Evolutionary conservation across 257 asterid genomes (phyloP), one percentile per base, ranked within the genome.

Genomic region (Euphrasia confusa): DNA sequence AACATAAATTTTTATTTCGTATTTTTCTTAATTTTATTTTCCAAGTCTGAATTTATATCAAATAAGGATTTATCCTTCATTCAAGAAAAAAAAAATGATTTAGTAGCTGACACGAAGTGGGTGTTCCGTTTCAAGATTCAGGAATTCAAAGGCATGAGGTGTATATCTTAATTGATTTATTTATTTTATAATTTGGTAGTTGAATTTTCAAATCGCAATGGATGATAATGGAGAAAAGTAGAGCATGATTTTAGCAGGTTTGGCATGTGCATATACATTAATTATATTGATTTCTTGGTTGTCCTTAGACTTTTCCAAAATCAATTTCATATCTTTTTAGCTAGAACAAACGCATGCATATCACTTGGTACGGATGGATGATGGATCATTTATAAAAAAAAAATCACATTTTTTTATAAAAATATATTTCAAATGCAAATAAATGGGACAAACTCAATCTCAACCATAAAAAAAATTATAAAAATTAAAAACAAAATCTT

Each of bases 141-240:
- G 12, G 58, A 42, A 17, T 47, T 69, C 59, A 57, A 65, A 54
- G 57, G 8, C 11, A 42, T 64, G 78, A 68, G 67, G 64, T 73
- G 69, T 70, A 53, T 33, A 13, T 65, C 37, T 63, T 50, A 48
- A 54, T 64, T 64, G 58, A 32, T 48, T 21, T 56, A 33, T 10
- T 18, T 15, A n/a, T 53, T 40, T 32, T 30, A 9, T 65, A 9
- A 8, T 10, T 13, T 3, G 15, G 8, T 39, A 59, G 57, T 45
- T 60, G 74, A 37, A 9, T 58, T 7, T 55, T 56, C 42, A 71
- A 68, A 80, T 76, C 76, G 80, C 84, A 76, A 79, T 76, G 81
- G 66, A 75, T 70, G 50, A 53, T 15, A 64, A 52, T 71, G 71
- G 73, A 72, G 75, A 66, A 58, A 60, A 52, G 56, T 50, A 60